A percentile compares a stretch with the other conserved stretches of the same genome.
phyloP scores from a whole-genome alignment of 305 asterid species.

The Plantago coronopus region DNA sequence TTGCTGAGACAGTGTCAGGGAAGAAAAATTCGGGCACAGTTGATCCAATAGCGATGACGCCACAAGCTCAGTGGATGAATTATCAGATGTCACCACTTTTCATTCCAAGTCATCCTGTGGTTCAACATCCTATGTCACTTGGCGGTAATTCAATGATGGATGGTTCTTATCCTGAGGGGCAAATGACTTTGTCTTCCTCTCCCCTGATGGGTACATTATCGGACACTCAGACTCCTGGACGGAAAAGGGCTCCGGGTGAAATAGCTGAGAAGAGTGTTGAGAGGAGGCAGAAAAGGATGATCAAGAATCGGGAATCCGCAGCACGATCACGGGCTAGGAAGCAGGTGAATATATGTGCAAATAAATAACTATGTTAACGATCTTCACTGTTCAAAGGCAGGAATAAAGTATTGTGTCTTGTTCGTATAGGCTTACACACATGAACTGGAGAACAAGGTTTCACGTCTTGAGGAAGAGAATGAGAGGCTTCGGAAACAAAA shows the following conservation, averaged over 20 bases:
- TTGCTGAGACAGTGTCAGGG: slow-evolving; percentile 44
- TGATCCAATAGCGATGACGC: slow-evolving; percentile 34
- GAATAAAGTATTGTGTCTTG: slow-evolving; percentile 7
- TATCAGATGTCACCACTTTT: slow-evolving; percentile 57
- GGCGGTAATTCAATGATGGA: slow-evolving; percentile 56
- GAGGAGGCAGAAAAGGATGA: slow-evolving; percentile 98
- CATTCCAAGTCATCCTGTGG: slow-evolving; percentile 49
- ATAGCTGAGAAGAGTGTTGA: slow-evolving; percentile 74
- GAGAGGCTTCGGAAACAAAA: slow-evolving; percentile 72
- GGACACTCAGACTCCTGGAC: slow-evolving; percentile 66
- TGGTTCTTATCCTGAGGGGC: slow-evolving; percentile 46
- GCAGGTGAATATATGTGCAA: slow-evolving; percentile 45
- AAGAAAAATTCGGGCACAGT: slow-evolving; percentile 32
- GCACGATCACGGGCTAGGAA: slow-evolving; percentile 97
- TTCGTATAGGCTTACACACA: slow-evolving; percentile 77
- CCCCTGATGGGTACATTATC: slow-evolving; percentile 67
- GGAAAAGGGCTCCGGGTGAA: slow-evolving; percentile 70
- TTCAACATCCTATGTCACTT: slow-evolving; percentile 49
- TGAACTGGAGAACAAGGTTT: slow-evolving; percentile 91
- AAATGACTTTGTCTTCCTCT: slow-evolving; percentile 53
- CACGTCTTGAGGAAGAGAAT: slow-evolving; percentile 85
- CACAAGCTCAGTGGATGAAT: slow-evolving; percentile 63
- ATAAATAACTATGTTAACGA: background rate
- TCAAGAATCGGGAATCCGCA: slow-evolving; percentile 92
- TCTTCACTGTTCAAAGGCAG: background rate